phyloP scores from a whole-genome alignment of 2,329 filamentous ascomycete genomes.

The Epichloe bromicola region DNA sequence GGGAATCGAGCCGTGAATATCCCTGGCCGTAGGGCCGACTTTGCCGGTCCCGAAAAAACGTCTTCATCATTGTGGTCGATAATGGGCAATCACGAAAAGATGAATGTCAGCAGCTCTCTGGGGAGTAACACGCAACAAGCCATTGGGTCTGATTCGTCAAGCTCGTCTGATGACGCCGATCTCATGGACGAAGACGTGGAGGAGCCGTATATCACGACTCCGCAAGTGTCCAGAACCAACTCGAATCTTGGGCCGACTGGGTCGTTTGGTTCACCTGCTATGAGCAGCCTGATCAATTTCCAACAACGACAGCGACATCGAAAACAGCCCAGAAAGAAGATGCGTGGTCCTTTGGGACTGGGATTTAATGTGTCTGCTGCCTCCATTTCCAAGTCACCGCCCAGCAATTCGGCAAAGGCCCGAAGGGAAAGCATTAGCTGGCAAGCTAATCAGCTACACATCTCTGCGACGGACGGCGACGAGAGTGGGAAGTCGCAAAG shows the following conservation, averaged over 20 bases:
- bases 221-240: slow-evolving; percentile 54
- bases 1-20: slow-evolving; percentile 54
- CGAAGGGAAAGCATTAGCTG: slow-evolving; percentile 81
- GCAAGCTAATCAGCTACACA: slow-evolving; percentile 77
- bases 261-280: slow-evolving; percentile 57
- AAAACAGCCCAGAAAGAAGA: slow-evolving; percentile 49
- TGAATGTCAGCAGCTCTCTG: slow-evolving; percentile 61
- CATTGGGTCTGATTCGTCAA: slow-evolving; percentile 66
- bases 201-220: slow-evolving; percentile 71
- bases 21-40: slow-evolving; percentile 38
- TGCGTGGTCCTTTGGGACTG: slow-evolving; percentile 33
- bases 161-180: slow-evolving; percentile 57
- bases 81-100: slow-evolving; percentile 55
- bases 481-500: slow-evolving; percentile 58
- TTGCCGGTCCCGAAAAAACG: slow-evolving; percentile 45
- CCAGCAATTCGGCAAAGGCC: slow-evolving; percentile 37
- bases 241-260: slow-evolving; percentile 32
- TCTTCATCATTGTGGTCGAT: slow-evolving; percentile 61
- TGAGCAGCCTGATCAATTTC: slow-evolving; percentile 72
- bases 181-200: slow-evolving; percentile 63
- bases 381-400: slow-evolving; percentile 60
- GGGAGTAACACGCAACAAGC: slow-evolving; percentile 53
- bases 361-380: slow-evolving; percentile 34
- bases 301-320: slow-evolving; percentile 61
- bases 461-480: slow-evolving; percentile 58